Evolutionary conservation across 164 flowering plant species (phyloP).

Genomic region (Nymphaea thermarum): DNA sequence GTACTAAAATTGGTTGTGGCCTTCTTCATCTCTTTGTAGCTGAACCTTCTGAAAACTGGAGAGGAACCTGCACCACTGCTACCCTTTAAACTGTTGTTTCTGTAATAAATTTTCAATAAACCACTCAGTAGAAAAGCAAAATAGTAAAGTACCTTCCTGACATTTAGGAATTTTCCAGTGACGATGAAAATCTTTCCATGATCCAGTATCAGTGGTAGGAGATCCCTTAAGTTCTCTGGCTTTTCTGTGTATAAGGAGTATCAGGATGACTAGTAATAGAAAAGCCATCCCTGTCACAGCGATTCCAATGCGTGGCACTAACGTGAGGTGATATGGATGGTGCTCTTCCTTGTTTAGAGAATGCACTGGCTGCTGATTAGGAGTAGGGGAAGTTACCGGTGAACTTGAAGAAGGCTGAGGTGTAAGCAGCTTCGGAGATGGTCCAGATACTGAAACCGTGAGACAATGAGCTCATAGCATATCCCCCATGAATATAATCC

Average conservation of each 20-base stretch:
- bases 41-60: constrained; percentile 62
- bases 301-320: constrained; percentile 56
- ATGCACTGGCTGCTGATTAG: constrained; percentile 27
- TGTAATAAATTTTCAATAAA: neutral
- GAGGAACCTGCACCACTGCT: constrained; percentile 45
- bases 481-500: too few relatives aligned
- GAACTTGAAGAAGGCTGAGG: constrained; percentile 61
- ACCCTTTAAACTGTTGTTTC: neutral
- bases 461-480: neutral
- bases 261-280: constrained; percentile 41
- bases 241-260: constrained; percentile 71
- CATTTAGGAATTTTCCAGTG: constrained; percentile 27
- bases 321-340: constrained; percentile 44
- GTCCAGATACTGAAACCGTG: constrained; percentile 20
- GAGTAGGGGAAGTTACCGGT: constrained; percentile 34
- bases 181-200: constrained; percentile 37
- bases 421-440: constrained; percentile 21
- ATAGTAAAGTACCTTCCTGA: constrained; percentile 50
- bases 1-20: constrained; percentile 76
- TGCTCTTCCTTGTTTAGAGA: constrained; percentile 22
- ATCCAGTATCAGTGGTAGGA: constrained; percentile 18
- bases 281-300: constrained; percentile 53
- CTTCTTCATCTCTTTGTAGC: constrained; percentile 73
- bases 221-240: constrained; percentile 47
- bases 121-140: neutral